Conservation (phyloP, 805 yeast species). For the Pichia pseudocactophila region DNA sequence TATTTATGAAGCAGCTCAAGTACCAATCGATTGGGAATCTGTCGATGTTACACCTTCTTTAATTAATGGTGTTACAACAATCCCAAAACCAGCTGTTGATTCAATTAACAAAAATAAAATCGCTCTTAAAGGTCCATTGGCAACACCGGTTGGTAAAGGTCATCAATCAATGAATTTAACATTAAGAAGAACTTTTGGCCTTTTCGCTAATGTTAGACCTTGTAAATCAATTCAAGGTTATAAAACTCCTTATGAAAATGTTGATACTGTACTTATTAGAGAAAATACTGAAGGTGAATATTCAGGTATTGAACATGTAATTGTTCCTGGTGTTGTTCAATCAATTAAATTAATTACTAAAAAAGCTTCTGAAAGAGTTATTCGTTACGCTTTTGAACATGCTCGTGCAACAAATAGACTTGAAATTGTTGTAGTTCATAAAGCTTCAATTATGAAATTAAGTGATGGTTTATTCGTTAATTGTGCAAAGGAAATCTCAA, state of each 20-base stretch:
- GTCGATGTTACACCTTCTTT: constrained; percentile 93
- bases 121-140: constrained; percentile 96
- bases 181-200: constrained; percentile 90
- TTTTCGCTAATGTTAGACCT: constrained; percentile 96
- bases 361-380: constrained; percentile 93
- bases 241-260: constrained; percentile 83
- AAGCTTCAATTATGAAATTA: constrained; percentile 96
- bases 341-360: constrained; percentile 94
- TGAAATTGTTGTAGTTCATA: constrained; percentile 91
- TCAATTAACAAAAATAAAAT: constrained; percentile 88
- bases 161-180: constrained; percentile 97
- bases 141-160: constrained; percentile 98
- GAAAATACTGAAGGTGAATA: constrained; percentile 99
- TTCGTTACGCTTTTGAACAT: constrained; percentile 94
- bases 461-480: constrained; percentile 95
- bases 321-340: constrained; percentile 97
- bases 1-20: constrained; percentile 87
- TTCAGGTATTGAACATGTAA: constrained; percentile 97
- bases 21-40: constrained; percentile 95
- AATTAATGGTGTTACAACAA: constrained; percentile 85
- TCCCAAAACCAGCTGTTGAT: constrained; percentile 86
- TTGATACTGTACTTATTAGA: constrained; percentile 92
- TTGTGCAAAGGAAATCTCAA: constrained; percentile 80
- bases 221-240: constrained; percentile 90
- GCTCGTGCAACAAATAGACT: constrained; percentile 83